Base-by-base conservation (phyloP, 2,329 filamentous ascomycete genomes). In the Cladosporium sphaerospermum region DNA sequence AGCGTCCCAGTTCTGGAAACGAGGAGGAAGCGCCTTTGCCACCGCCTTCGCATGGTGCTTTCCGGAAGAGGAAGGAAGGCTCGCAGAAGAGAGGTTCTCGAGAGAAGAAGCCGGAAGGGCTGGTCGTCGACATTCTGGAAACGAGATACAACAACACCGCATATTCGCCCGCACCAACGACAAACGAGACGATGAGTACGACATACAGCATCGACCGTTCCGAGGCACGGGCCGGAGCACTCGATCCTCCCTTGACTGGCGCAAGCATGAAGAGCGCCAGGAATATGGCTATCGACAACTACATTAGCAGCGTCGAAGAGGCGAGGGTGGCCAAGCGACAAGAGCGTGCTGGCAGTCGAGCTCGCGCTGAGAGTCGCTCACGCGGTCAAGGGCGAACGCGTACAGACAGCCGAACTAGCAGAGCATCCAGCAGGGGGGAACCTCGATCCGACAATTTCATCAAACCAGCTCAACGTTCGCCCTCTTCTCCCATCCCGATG, bases 401-500 rank as follows among this genome's bases (percentile, higher is more conserved):
- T 70, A 54, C 72, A 71, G 59, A 59, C 33, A 66, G 63, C 41
- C 58, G 60, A 11, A 42, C 56, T 8, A 23, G 59, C 8, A 56
- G 61, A 77, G 76, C 46, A 72, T 75, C 19, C 78, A 78, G 59
- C 66, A 74, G 31, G 70, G 69, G 55, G 73, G 76, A 9, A 28
- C 57, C 66, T 9, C 48, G 70, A 9, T 89, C 88, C 0, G 81
- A 85, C 59, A 85, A 85, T 18, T 85, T 84, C 58, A 89, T 86
- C 57, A 86, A 83, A 64, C 82, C 86, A 14, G 81, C 84, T 10
- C 95, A 96, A 71, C 80, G 88, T 18, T 96, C 92, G 1, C 92
- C 92, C 1, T 95, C 89, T 2, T 96, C 92, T 0, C 92, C 92
- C 0, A 80, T 96, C 2, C 89, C 91, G 3, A 96, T 96, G 91